Percentiles rank a stretch among this genome's conserved stretches.
Evolutionary conservation across 345 rosid species (phyloP).

Genomic region (Noccaea caerulescens): DNA sequence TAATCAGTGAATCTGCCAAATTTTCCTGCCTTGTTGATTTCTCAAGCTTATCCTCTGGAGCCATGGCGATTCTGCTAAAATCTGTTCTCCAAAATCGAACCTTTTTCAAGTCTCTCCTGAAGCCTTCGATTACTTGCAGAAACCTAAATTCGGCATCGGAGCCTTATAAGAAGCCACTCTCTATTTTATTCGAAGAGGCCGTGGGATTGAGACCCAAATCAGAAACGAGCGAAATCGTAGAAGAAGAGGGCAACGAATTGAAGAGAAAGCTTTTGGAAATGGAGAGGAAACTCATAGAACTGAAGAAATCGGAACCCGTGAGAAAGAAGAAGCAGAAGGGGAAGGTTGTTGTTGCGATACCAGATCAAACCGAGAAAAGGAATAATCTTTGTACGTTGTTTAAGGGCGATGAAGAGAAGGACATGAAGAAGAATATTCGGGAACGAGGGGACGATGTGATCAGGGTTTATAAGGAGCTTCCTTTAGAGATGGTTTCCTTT

Average conservation of each 20-base stretch:
- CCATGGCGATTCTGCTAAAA: conserved; percentile 43
- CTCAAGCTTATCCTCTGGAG: not conserved
- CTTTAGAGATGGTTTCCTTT: conserved; percentile 56
- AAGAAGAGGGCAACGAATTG: conserved; percentile 39
- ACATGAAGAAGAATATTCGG: conserved; percentile 5
- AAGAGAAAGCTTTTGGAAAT: conserved; percentile 49
- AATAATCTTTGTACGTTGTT: conserved; percentile 42
- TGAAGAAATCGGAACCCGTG: conserved; percentile 43
- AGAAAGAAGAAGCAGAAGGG: conserved; percentile 21
- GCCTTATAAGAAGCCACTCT: conserved; percentile 47
- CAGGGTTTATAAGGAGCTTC: conserved; percentile 56
- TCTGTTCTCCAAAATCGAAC: conserved; percentile 39
- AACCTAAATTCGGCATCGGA: conserved; percentile 32
- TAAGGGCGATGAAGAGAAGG: conserved; percentile 17
- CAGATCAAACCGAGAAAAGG: conserved; percentile 23
- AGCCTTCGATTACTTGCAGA: conserved; percentile 30
- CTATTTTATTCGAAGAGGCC: conserved; percentile 55
- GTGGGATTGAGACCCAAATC: conserved; percentile 53
- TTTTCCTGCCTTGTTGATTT: not conserved
- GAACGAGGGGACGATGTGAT: conserved; percentile 22
- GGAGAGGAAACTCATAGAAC: conserved; percentile 50
- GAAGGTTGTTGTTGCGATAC: conserved; percentile 8
- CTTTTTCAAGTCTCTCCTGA: conserved; percentile 32
- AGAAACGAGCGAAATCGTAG: conserved; percentile 35
- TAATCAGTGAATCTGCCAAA: not conserved